Base-by-base conservation (phyloP, 202 grass and related monocot species). In the Alloteropsis angusta region DNA sequence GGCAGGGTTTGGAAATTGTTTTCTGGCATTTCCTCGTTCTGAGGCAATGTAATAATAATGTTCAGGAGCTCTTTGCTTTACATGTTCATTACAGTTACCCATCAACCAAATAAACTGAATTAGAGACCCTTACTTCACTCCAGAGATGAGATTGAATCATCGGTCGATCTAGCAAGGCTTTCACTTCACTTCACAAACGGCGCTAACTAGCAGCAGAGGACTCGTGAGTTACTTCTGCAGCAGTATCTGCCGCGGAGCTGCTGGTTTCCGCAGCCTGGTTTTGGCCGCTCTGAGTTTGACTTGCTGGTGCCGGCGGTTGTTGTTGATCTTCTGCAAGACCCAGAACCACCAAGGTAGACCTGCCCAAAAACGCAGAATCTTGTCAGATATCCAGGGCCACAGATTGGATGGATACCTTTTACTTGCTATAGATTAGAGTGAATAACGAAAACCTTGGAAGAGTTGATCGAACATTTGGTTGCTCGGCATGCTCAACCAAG, bases 341-440 rank as follows among this genome's bases (percentile, higher is more conserved):
- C 80, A 97, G 83, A 44, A 94, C 94, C 62, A 92, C 91, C 83
- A 92, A 69, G 16, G 69, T 90, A 59, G 94, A 97, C 75, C 94
- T 97, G 65, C 54, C 76, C 76, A 62, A 10, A 48, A 87, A 72
- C 50, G 41, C 10, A 60, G 5, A 53, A 32, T 63, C 69, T 46
- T 36, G 55, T 79, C 49, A 65, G 37, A 70, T 46, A 76, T 72
- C 26, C 41, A 60, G 15, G 60, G 12, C 47, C 46, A 52, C 19
- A 16, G 13, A 28, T 37, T 25, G 42, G 12, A 75, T 62, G 5
- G 52, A 28, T 62, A 73, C 56, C 56, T 56, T 76, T 54, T 41
- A 66, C 22, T 76, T 69, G 17, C 32, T 62, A 58, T 11, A 21
- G 35, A 71, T 9, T 58, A 53, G 22, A 66, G 72, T 8, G 4